Conservation (phyloP, 805 yeast species). For the Dipodascus albidus region DNA sequence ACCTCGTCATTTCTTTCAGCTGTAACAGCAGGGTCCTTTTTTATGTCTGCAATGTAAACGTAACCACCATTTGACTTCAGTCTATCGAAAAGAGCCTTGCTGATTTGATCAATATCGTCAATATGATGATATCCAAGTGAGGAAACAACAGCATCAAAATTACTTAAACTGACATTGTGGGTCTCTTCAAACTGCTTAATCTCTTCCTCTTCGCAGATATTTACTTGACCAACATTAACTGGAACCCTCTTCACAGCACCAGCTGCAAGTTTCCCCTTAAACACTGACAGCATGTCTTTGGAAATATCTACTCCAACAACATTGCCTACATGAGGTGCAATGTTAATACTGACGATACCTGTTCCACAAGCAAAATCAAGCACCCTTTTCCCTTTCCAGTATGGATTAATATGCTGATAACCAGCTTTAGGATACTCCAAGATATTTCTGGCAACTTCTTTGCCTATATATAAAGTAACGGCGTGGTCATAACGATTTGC, state of each 20-base stretch:
- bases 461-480: neutral
- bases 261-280: constrained; percentile 10
- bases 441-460: neutral
- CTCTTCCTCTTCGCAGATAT: constrained; percentile 8
- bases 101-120: constrained; percentile 7
- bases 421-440: neutral
- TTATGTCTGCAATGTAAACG: neutral
- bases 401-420: neutral
- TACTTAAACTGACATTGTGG: neutral
- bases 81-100: neutral
- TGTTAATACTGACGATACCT: constrained; percentile 13
- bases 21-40: neutral
- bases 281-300: constrained; percentile 14
- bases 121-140: constrained; percentile 20
- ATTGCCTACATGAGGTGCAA: constrained; percentile 12
- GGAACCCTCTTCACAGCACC: constrained; percentile 12
- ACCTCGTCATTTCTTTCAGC: neutral
- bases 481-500: neutral
- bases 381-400: constrained; percentile 8
- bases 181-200: constrained; percentile 4
- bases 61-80: neutral
- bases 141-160: constrained; percentile 16
- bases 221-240: constrained; percentile 13
- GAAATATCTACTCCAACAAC: constrained; percentile 20
- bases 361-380: constrained; percentile 21